A percentile compares a stretch with the other conserved stretches of the same genome.
These are phyloP conservation scores for Paracamarosporium sp. DNA, from an alignment of 2,329 filamentous ascomycete genomes.

Conservation along the genomic window DNA sequence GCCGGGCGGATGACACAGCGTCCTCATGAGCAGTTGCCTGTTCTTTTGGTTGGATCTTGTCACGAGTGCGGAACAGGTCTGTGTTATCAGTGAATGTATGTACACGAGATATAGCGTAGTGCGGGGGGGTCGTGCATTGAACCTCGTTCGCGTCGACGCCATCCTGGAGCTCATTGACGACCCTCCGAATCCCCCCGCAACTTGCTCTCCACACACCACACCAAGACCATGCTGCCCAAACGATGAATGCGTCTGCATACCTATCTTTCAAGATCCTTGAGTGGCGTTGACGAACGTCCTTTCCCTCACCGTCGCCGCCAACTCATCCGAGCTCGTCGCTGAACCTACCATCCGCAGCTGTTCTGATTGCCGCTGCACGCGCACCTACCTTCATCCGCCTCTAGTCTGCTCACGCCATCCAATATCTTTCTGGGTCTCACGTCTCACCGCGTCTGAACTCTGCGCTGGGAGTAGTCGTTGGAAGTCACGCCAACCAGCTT, in stretches of 20 bases:
- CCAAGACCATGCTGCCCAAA: slow-evolving; percentile 17
- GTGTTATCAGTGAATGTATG: slow-evolving; percentile 2
- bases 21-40: neutral
- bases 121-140: slow-evolving; percentile 5
- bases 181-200: slow-evolving; percentile 11
- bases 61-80: neutral
- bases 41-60: neutral
- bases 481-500: neutral
- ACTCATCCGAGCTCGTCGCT: slow-evolving; percentile 15
- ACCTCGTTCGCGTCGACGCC: slow-evolving; percentile 7
- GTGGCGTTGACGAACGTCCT: slow-evolving; percentile 36
- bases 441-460: neutral
- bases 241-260: slow-evolving; percentile 37
- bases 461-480: slow-evolving; percentile 1
- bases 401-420: neutral
- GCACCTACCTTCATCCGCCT: neutral
- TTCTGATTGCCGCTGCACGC: slow-evolving; percentile 5
- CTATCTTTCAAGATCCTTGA: slow-evolving; percentile 22
- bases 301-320: slow-evolving; percentile 20
- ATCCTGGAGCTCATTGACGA: slow-evolving; percentile 12
- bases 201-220: slow-evolving; percentile 2
- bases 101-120: slow-evolving; percentile 8
- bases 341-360: slow-evolving; percentile 8
- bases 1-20: neutral
- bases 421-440: neutral